These are phyloP conservation scores for Ilyonectria mors-panacis DNA, from an alignment of 2,329 filamentous ascomycete species.

Conservation along the genomic window DNA sequence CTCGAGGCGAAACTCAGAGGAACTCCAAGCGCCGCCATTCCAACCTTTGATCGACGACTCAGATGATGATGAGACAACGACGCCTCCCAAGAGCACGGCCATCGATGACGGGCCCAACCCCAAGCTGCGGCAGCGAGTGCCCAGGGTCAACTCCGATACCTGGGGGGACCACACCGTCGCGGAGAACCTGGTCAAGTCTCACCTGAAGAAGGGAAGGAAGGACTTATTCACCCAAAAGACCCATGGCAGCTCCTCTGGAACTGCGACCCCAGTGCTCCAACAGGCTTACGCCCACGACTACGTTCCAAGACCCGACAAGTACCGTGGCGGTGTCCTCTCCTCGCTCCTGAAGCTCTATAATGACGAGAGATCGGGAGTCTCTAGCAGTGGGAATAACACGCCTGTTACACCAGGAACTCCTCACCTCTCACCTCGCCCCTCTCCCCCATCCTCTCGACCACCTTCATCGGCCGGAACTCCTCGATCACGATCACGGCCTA, in stretches of 20 bases:
- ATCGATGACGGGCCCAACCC: conserved; percentile 40
- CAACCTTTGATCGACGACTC: conserved; percentile 52
- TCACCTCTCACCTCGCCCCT: conserved; percentile 58
- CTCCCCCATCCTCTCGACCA: conserved; percentile 59
- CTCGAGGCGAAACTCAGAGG: conserved; percentile 55
- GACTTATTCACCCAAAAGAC: conserved; percentile 51
- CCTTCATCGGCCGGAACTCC: conserved; percentile 54
- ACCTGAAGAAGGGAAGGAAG: conserved; percentile 49
- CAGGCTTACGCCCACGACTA: conserved; percentile 69
- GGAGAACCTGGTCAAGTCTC: conserved; percentile 55
- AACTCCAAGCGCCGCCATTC: conserved; percentile 51
- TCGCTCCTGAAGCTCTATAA: conserved; percentile 80
- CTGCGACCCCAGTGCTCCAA: conserved; percentile 57
- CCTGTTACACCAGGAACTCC: conserved; percentile 57
- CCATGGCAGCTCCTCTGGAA: conserved; percentile 52
- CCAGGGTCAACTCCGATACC: conserved; percentile 36
- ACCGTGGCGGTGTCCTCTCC: conserved; percentile 80
- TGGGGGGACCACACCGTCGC: conserved; percentile 49
- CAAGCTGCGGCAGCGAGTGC: conserved; percentile 42
- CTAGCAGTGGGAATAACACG: conserved; percentile 59
- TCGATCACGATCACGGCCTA: conserved; percentile 52
- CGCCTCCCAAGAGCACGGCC: conserved; percentile 32
- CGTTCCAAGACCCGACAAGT: conserved; percentile 76
- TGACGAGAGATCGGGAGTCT: conserved; percentile 57
- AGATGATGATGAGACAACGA: conserved; percentile 46